Evolutionary conservation across 306 rosid genomes (phyloP).

Genomic region (Crataegus laevigata): DNA sequence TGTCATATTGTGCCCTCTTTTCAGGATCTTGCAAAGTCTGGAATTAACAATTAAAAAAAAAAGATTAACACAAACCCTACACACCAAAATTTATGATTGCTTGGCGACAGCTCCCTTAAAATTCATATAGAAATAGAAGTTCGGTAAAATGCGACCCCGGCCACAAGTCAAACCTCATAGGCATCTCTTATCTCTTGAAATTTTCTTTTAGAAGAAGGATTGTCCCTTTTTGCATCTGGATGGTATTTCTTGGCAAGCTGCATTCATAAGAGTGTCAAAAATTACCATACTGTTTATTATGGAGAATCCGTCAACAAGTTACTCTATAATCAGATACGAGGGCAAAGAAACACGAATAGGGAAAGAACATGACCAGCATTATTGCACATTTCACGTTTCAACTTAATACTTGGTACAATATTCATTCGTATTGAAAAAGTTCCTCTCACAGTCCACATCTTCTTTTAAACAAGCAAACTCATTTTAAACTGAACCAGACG

Average conservation of each 20-base stretch:
- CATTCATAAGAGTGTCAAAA: neutral
- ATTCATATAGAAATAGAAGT: neutral
- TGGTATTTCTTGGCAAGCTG: constrained; percentile 96
- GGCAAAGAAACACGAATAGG: neutral
- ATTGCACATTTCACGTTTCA: neutral
- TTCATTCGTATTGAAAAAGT: neutral
- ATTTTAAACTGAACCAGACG: neutral
- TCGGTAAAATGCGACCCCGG: neutral
- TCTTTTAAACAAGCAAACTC: neutral
- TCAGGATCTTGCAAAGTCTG: constrained; percentile 79
- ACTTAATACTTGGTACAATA: neutral
- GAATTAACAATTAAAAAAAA: constrained; percentile 5
- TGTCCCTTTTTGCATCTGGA: constrained; percentile 85
- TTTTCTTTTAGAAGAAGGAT: constrained; percentile 75
- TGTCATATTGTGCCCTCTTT: constrained; percentile 63
- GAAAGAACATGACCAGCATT: neutral
- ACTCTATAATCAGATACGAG: neutral
- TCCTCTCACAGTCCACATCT: neutral
- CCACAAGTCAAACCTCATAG: constrained; percentile 58
- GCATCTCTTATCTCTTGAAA: constrained; percentile 96
- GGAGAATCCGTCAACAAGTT: neutral
- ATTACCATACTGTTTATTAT: neutral
- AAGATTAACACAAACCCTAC: neutral
- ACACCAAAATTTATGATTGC: neutral
- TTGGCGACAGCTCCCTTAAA: neutral